Evolutionary conservation across 352 stramenopile species (phyloP).

Genomic region (Globisporangium polare): DNA sequence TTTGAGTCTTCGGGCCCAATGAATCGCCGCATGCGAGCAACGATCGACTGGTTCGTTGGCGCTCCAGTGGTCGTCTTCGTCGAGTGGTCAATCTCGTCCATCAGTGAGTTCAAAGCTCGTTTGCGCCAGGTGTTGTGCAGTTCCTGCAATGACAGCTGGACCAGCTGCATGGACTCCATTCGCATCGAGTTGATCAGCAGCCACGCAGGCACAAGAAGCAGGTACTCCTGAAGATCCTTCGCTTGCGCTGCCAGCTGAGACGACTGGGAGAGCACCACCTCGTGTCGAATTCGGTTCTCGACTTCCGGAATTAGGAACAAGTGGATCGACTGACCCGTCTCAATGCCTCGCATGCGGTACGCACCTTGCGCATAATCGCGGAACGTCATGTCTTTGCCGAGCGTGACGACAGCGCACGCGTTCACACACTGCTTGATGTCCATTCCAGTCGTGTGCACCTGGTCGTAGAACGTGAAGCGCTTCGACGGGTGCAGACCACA

Average conservation of each 20-base stretch:
- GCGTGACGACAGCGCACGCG: constrained; percentile 82
- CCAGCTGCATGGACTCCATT: constrained; percentile 99
- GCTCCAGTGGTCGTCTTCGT: constrained; percentile 3
- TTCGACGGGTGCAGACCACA: constrained; percentile 81
- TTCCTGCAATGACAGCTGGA: constrained; percentile 96
- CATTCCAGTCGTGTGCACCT: constrained; percentile 93
- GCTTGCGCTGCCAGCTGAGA: constrained; percentile 11
- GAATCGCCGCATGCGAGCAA: constrained; percentile 60
- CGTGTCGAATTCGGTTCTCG: constrained; percentile 81
- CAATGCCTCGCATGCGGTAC: constrained; percentile 91
- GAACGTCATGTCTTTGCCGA: constrained; percentile 98
- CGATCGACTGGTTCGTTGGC: constrained; percentile 26
- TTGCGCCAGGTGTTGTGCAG: constrained; percentile 99
- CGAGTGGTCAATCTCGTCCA: constrained; percentile 54
- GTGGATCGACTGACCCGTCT: constrained; percentile 90
- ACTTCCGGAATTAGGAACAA: constrained; percentile 93
- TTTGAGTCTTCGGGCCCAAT: constrained; percentile 35
- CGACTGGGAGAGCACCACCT: constrained; percentile 56
- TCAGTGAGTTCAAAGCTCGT: constrained; percentile 88
- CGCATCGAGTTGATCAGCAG: constrained; percentile 99
- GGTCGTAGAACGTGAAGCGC: constrained; percentile 92
- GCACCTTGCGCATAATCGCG: constrained; percentile 91
- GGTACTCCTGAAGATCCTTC: constrained; percentile 45
- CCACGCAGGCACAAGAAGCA: constrained; percentile 90
- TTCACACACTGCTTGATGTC: constrained; percentile 91